A percentile compares a stretch with the other conserved stretches of the same genome.
These are phyloP conservation scores for Cenococcum geophilum DNA, from an alignment of 495 filamentous ascomycete genomes.

Conservation along the genomic window DNA sequence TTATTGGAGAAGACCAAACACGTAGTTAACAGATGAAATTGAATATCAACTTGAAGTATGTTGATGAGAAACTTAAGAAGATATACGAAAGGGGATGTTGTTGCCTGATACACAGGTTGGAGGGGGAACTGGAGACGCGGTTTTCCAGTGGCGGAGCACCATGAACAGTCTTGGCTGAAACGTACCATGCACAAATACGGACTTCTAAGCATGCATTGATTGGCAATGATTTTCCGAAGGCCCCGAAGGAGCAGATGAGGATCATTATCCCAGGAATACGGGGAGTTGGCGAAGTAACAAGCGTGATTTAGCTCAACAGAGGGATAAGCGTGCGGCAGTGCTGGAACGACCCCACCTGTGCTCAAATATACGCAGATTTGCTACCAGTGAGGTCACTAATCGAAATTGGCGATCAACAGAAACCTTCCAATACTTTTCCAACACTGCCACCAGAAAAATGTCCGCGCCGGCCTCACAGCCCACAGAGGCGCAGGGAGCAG, in stretches of 20 bases:
- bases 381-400: too few relatives aligned
- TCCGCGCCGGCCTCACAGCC: conserved; percentile 1
- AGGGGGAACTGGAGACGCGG: neutral
- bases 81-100: neutral
- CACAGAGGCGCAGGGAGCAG: neutral
- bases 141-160: neutral
- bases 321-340: neutral
- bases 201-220: neutral
- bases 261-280: conserved; percentile 1
- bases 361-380: too few relatives aligned
- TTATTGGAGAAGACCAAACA: neutral
- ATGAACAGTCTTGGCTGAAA: neutral
- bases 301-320: too few relatives aligned
- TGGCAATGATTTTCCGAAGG: neutral
- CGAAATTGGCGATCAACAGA: neutral
- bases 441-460: neutral
- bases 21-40: neutral
- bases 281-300: neutral
- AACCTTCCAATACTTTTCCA: neutral
- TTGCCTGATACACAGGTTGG: neutral
- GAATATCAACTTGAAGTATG: neutral
- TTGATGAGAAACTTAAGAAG: neutral
- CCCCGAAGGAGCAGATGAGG: neutral
- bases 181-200: neutral
- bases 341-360: neutral